Conservation (phyloP, 768 basidiomycete species). For the Dioszegia crocea region DNA sequence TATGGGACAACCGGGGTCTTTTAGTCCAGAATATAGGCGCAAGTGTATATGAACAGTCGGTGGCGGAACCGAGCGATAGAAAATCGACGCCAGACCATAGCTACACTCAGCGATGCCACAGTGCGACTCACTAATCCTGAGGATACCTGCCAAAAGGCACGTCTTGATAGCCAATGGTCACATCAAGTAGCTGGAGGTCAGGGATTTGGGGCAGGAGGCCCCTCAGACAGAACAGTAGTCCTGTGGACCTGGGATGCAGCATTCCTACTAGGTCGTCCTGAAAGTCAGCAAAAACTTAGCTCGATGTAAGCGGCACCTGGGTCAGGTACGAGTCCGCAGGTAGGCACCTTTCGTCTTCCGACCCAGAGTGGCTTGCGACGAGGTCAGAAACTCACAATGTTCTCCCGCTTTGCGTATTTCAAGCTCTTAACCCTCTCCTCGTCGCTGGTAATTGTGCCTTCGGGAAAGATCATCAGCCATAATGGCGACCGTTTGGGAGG, state of each 20-base stretch:
- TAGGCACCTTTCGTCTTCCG: too few species aligned
- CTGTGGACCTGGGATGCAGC: constrained; percentile 87
- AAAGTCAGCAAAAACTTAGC: too few species aligned
- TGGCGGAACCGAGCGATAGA: constrained; percentile 72
- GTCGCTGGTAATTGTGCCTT: constrained; percentile 87
- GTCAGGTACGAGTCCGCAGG: too few species aligned
- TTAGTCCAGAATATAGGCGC: constrained; percentile 65
- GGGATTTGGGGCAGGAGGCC: constrained; percentile 74
- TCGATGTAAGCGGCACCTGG: too few species aligned
- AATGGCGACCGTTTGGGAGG: constrained; percentile 54
- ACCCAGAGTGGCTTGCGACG: too few species aligned
- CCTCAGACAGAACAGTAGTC: constrained; percentile 76
- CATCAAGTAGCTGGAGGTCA: constrained; percentile 74
- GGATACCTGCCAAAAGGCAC: constrained; percentile 76
- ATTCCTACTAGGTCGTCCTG: constrained; percentile 74
- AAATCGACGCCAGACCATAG: constrained; percentile 86
- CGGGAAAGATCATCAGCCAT: constrained; percentile 84
- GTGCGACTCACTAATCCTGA: constrained; percentile 57
- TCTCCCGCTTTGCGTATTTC: constrained; percentile 81
- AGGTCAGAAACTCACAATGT: constrained; percentile 61
- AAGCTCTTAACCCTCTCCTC: constrained; percentile 78
- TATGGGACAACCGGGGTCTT: constrained; percentile 13
- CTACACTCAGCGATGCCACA: constrained; percentile 3
- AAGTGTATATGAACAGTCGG: constrained; percentile 84
- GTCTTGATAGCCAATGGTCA: constrained; percentile 88